A percentile compares a stretch with the other conserved stretches of the same genome.
These are phyloP conservation scores for Komagataea norvegica DNA, from an alignment of 1,139 yeast genomes.

Conservation along the genomic window DNA sequence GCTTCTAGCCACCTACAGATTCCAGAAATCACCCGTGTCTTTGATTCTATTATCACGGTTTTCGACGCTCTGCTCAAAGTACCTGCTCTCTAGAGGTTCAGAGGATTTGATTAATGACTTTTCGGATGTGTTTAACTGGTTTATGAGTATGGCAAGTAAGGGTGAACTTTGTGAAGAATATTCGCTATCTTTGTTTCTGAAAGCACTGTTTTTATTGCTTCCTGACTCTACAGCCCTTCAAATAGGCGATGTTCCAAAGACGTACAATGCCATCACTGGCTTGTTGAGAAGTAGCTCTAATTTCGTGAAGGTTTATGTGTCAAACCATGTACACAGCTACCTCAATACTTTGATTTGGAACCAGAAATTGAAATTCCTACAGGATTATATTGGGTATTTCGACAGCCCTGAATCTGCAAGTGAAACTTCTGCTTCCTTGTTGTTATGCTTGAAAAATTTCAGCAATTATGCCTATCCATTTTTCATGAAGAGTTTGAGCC, in stretches of 20 bases:
- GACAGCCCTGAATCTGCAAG: constrained; percentile 33
- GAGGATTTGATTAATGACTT: constrained; percentile 13
- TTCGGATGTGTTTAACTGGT: constrained; percentile 19
- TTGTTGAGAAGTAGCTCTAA: constrained; percentile 10
- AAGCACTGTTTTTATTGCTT: constrained; percentile 7
- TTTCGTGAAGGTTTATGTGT: constrained; percentile 6
- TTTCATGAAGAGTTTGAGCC: constrained; percentile 14
- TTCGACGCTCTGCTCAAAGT: constrained; percentile 7
- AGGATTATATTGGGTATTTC: constrained; percentile 32
- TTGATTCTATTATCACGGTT: constrained; percentile 11
- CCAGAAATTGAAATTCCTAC: constrained; percentile 32
- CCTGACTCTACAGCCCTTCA: constrained; percentile 1
- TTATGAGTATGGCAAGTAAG: constrained; percentile 9
- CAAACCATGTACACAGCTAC: background rate
- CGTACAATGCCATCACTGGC: background rate
- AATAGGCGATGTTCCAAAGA: constrained; percentile 4
- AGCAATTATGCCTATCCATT: constrained; percentile 28
- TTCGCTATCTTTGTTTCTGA: constrained; percentile 7
- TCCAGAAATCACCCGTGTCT: constrained; percentile 17
- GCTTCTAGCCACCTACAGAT: constrained; percentile 11
- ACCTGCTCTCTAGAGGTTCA: constrained; percentile 5
- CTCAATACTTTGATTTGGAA: constrained; percentile 1
- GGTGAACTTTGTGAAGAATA: constrained; percentile 11
- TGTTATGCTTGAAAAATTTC: constrained; percentile 34
- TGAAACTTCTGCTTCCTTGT: constrained; percentile 40